Evolutionary conservation across 345 rosid species (phyloP), one percentile per base, ranked within the genome.

Genomic region (Ceriops tagal): DNA sequence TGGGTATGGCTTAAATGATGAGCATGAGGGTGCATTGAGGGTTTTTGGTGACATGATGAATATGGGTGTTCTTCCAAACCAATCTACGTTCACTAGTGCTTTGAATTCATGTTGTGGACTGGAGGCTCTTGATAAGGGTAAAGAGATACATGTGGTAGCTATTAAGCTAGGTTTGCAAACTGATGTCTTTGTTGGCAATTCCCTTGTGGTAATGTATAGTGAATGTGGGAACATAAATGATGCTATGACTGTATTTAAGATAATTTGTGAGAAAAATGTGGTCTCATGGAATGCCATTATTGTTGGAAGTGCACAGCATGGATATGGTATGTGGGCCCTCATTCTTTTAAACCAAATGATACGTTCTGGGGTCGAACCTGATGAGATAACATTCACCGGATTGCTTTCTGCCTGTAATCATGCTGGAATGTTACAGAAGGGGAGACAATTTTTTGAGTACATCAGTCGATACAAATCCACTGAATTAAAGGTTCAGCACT

Each of bases 371-470:
- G 66, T 72, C 47, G 73, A 85, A 37, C 88, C 92, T 16, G 91
- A 92, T 51, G 92, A 86, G 77, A 86, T 89, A 63, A 89, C 93
- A 58, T 86, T 86, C 77, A 92, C 88, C 16, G 96, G 92, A 30
- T 80, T 91, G 77, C 97, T 91, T 69, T 78, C 91, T 69, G 91
- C 96, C 7, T 92, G 93, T 77, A 84, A 91, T 72, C 92, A 83
- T 73, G 83, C 83, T 20, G 93, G 91, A 64, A 73, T 82, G 86
- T 67, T 89, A 43, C 79, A 77, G 52, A 92, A 87, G 58, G 96
- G 91, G 19, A 81, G 82, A 74, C 70, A 73, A 64, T 66, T 92
- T 65, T 88, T 88, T 31, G 63, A 79, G 72, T 83, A 85, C 73
- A 80, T 88, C 52, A 73, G 73, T 49, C 64, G 55, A 61, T 62